Conservation (phyloP, 108 stramenopile genomes). For the Nitzschia sp. region DNA sequence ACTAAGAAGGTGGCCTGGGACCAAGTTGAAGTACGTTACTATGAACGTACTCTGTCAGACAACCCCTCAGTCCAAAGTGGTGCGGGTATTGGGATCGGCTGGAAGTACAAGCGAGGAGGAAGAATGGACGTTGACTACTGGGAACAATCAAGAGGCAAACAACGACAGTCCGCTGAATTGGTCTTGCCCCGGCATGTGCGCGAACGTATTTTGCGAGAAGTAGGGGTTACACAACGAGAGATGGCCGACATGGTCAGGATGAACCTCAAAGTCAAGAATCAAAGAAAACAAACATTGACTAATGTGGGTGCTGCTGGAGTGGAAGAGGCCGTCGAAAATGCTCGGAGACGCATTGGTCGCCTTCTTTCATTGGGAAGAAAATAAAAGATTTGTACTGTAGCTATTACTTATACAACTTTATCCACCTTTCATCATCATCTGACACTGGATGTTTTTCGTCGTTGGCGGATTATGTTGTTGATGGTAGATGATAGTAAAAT, state of each 20-base stretch:
- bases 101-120: slow-evolving; percentile 24
- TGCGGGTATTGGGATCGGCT: slow-evolving; percentile 22
- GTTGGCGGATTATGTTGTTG: no score
- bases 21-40: slow-evolving; percentile 44
- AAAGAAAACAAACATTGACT: slow-evolving; percentile 21
- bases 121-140: slow-evolving; percentile 12
- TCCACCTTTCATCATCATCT: no score
- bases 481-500: no score
- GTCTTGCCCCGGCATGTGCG: slow-evolving; percentile 23
- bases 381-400: background rate
- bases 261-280: slow-evolving; percentile 22
- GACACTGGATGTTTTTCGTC: no score
- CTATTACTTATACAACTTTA: no score
- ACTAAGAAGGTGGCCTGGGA: slow-evolving; percentile 30
- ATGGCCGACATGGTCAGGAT: slow-evolving; percentile 21
- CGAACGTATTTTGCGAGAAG: slow-evolving; percentile 24
- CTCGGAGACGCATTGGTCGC: slow-evolving; percentile 63
- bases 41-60: slow-evolving; percentile 47
- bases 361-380: slow-evolving; percentile 43
- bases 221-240: slow-evolving; percentile 20
- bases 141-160: slow-evolving; percentile 19
- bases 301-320: slow-evolving; percentile 8
- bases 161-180: slow-evolving; percentile 10
- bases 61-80: slow-evolving; percentile 46
- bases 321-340: slow-evolving; percentile 38